Percentiles rank a stretch among this genome's conserved stretches.
phyloP scores from a whole-genome alignment of 1,284 basidiomycete species.

The Apiotrichum domesticum region DNA sequence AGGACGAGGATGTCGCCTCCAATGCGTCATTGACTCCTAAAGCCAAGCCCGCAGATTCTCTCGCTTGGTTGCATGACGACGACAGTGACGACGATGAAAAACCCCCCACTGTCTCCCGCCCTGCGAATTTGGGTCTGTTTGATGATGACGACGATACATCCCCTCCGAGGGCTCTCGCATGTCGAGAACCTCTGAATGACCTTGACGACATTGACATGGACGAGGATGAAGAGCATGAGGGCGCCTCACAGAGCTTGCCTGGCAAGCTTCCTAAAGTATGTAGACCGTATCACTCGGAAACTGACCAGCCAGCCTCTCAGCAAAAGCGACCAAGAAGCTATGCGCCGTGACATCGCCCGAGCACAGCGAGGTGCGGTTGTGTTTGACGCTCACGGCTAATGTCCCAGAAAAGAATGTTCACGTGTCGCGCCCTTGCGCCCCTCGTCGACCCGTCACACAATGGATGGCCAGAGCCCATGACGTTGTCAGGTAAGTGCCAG shows the following conservation, averaged over 20 bases:
- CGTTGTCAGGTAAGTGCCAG: slow-evolving; percentile 1
- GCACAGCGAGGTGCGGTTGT: slow-evolving; percentile 21
- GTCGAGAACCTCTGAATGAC: background rate
- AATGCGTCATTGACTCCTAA: background rate
- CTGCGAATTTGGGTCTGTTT: background rate
- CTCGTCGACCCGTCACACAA: slow-evolving; percentile 20
- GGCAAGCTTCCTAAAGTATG: background rate
- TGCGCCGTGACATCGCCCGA: slow-evolving; percentile 28
- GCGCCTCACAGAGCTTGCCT: background rate
- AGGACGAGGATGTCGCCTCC: background rate
- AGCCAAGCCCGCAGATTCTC: background rate
- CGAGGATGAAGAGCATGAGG: background rate
- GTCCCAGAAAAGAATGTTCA: slow-evolving; percentile 20
- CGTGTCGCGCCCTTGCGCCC: slow-evolving; percentile 14
- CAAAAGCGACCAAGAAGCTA: slow-evolving; percentile 24
- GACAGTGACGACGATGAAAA: background rate
- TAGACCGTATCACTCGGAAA: background rate
- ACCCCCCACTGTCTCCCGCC: background rate
- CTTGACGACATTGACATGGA: background rate
- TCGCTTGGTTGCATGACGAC: background rate
- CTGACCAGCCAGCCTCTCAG: slow-evolving; percentile 20
- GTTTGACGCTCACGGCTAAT: background rate
- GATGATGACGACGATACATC: background rate
- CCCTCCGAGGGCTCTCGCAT: background rate
- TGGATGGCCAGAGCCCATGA: slow-evolving; percentile 20